Evolutionary conservation across 441 rosid species (phyloP).

Genomic region (Populus trichocarpa): DNA sequence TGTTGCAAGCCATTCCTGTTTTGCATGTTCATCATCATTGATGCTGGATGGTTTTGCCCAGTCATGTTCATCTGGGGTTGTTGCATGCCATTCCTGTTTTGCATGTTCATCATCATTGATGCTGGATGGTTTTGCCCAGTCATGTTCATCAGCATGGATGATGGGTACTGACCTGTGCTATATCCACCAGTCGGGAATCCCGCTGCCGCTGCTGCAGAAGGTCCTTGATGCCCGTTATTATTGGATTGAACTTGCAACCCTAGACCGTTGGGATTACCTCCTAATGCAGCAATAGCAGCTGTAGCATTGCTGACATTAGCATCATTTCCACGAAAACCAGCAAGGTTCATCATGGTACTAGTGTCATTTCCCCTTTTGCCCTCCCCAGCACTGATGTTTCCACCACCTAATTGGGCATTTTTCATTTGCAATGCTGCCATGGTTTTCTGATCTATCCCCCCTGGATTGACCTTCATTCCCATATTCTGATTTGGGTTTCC

Average conservation of each 20-base stretch:
- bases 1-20: constrained; percentile 39
- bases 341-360: constrained; percentile 46
- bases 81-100: constrained; percentile 38
- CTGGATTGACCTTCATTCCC: constrained; percentile 31
- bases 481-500: constrained; percentile 52
- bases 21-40: constrained; percentile 51
- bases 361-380: constrained; percentile 41
- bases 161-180: constrained; percentile 31
- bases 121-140: constrained; percentile 39
- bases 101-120: constrained; percentile 49
- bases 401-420: constrained; percentile 30
- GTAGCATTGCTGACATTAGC: constrained; percentile 8
- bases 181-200: constrained; percentile 26
- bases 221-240: constrained; percentile 29
- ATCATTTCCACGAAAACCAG: constrained; percentile 38
- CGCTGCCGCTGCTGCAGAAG: constrained; percentile 20
- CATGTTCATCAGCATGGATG: constrained; percentile 43
- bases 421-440: constrained; percentile 52
- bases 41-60: constrained; percentile 4
- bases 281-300: constrained; percentile 20
- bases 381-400: constrained; percentile 26
- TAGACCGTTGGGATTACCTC: constrained; percentile 29
- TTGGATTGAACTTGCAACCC: constrained; percentile 33
- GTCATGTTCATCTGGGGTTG: constrained; percentile 45
- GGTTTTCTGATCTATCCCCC: constrained; percentile 38